Base-by-base conservation (phyloP, 1,284 basidiomycete genomes). In the Irpex lacteus region DNA sequence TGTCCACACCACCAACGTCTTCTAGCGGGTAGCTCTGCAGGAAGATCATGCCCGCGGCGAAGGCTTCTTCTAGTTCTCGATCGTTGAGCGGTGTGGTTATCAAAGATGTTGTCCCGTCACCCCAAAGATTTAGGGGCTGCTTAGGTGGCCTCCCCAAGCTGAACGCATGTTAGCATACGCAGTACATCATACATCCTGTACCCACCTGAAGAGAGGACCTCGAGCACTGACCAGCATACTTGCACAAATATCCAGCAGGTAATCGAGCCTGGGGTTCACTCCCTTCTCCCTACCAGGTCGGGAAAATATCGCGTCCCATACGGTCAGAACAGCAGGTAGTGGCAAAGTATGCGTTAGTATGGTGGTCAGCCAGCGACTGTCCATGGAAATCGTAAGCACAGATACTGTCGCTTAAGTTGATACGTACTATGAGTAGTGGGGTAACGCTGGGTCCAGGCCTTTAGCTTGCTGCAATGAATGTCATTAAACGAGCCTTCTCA, bases 361-460 rank as follows among this genome's bases (percentile, higher is more conserved):
- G 8, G 90, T 84, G n/a, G 89, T 84, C 8, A 93, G 77, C 91
- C 91, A 93, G 55, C 86, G 88, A 74, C 91, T 92, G 63, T 18
- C 19, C 21, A 66, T 34, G 18, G 18, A 21, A 52, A 18, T n/a
- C 8, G 18, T 52, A 8, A 19, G 18, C 18, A 52, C 7, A 21
- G 55, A 37, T 8, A 63, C 54, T 58, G 40, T 6, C 36, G 55
- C 6, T 49, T 32, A 18, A 18, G 36, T 7, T 74, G n/a, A 44
- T 5, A 78, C 90, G 67, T 74, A 92, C 90, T 89, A 90, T 60
- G 91, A 92, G 73, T 91, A 93, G 75, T 93, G 90, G 1, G 91
- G 91, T 50, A 90, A 76, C 32, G 81, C 76, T 32, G 91, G 91
- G 70, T 91, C 88, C 11, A 93, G 77, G 1, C 89, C 88, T 69